Evolutionary conservation across 2,329 filamentous ascomycete species (phyloP), one percentile per base, ranked within the genome.

Genomic region (Metarhizium robertsii): DNA sequence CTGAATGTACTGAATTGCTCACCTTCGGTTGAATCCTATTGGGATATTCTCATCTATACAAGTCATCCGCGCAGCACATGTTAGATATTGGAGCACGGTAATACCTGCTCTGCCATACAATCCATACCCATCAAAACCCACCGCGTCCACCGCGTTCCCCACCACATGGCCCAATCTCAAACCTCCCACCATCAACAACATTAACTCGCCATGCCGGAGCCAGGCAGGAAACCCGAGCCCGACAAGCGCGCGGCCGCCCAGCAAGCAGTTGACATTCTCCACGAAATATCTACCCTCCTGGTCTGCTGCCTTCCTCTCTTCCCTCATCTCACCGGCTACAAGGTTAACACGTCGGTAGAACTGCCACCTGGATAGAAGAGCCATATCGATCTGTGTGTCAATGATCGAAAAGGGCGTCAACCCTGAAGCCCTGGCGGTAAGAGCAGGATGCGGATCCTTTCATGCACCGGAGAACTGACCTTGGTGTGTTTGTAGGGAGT

Each of bases 321-420:
- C 6, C 16, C 10, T 11, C 20, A 13, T 32, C 4, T 16, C 13
- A 14, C n/a, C 10, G 6, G 38, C 18, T 20, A 6, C 7, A n/a
- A 29, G 16, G 47, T 58, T 60, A 34, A 61, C 53, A 53, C 48
- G 45, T 36, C 50, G 59, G 13, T 1, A 97, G 92, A 96, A 97
- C 73, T 96, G 92, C 59, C 84, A 95, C 61, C 84, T 99, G 49
- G 92, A 96, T 71, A 85, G 92, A 36, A 87, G 91, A 54, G 91
- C 92, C 20, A 78, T 99, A 18, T 96, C 92, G 3, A 89, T 96
- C 60, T 99, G 94, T 72, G 92, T 97, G 58, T 96, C 91, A 54
- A 81, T 99, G 71, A 95, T 99, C 63, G 94, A 99, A 73, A 96
- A 96, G 67, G 94, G 94, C 14, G 90, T 97, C 34, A 96, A 96